Evolutionary conservation across 495 filamentous ascomycete genomes (phyloP).

Genomic region (Penicillium dipodomyicola): DNA sequence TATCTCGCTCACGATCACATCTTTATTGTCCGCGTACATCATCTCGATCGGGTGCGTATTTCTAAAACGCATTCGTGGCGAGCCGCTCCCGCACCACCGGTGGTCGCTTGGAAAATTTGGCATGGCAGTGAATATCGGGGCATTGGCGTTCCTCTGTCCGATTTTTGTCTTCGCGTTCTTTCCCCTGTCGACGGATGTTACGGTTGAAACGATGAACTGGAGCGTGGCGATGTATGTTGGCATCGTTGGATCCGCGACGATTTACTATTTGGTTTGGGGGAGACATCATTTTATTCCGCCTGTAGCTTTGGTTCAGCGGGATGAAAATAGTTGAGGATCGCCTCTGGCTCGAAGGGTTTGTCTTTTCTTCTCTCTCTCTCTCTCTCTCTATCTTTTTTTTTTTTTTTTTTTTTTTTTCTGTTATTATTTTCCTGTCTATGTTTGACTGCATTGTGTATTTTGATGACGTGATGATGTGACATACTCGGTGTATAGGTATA

Average conservation of each 20-base stretch:
- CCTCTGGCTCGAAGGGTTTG: not conserved
- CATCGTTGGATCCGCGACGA: constrained; percentile 43
- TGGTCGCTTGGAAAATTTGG: constrained; percentile 53
- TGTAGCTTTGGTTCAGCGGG: constrained; percentile 45
- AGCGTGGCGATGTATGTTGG: constrained; percentile 47
- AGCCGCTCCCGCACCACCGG: constrained; percentile 42
- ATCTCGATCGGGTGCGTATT: constrained; percentile 49
- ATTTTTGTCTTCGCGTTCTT: constrained; percentile 56
- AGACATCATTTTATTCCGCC: constrained; percentile 46
- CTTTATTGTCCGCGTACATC: constrained; percentile 49
- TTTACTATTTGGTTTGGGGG: constrained; percentile 44
- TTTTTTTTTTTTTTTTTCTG: not conserved
- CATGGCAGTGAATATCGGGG: constrained; percentile 45
- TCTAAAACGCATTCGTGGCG: constrained; percentile 41
- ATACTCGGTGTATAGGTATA: constrained; percentile 2
- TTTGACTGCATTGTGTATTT: not conserved
- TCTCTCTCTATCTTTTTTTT: too few relatives aligned
- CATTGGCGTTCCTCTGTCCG: constrained; percentile 41
- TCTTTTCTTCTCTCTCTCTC: too few relatives aligned
- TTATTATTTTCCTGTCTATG: not conserved
- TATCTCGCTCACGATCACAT: constrained; percentile 43
- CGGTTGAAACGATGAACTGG: constrained; percentile 48
- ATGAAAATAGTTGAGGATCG: constrained; percentile 10
- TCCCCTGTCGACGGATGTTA: constrained; percentile 43
- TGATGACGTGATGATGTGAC: constrained; percentile 16